Evolutionary conservation across 1,139 yeast species (phyloP).

Genomic region (Hyphopichia pseudoburtonii): DNA sequence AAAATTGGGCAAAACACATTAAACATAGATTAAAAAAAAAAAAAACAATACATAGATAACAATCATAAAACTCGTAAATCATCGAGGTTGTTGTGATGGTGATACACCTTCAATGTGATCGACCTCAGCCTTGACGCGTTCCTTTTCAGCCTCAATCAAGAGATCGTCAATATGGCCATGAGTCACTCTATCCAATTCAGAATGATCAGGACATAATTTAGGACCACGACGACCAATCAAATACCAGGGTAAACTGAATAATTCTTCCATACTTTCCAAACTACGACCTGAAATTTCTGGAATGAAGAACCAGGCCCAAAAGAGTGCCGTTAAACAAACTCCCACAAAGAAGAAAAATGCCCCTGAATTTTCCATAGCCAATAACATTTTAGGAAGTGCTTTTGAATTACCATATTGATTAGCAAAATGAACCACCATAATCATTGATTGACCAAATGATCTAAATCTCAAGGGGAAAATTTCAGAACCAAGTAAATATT

Average conservation of each 20-base stretch:
- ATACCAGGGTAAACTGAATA: conserved; percentile 62
- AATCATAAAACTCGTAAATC: too few species aligned
- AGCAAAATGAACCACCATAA: conserved; percentile 59
- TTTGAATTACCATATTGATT: conserved; percentile 62
- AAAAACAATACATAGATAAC: too few species aligned
- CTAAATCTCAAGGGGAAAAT: conserved; percentile 57
- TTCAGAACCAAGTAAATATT: conserved; percentile 59
- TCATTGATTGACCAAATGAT: conserved; percentile 51
- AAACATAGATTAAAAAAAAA: too few species aligned
- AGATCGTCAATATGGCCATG: conserved; percentile 7
- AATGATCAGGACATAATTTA: conserved; percentile 52
- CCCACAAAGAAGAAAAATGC: conserved; percentile 56
- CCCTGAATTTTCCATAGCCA: conserved; percentile 49
- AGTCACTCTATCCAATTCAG: conserved; percentile 39
- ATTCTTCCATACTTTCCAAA: conserved; percentile 57
- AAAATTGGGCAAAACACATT: too few species aligned
- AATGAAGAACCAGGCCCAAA: conserved; percentile 53
- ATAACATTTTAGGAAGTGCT: conserved; percentile 54
- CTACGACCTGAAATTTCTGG: conserved; percentile 56
- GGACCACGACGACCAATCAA: conserved; percentile 54
- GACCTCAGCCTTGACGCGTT: too few species aligned
- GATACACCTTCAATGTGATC: neutral
- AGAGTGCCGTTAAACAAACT: conserved; percentile 38
- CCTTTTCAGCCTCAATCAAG: too few species aligned
- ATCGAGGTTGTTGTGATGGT: too few species aligned